These are phyloP conservation scores for Cladosporium halotolerans DNA, from an alignment of 2,329 filamentous ascomycete genomes.

Conservation along the genomic window DNA sequence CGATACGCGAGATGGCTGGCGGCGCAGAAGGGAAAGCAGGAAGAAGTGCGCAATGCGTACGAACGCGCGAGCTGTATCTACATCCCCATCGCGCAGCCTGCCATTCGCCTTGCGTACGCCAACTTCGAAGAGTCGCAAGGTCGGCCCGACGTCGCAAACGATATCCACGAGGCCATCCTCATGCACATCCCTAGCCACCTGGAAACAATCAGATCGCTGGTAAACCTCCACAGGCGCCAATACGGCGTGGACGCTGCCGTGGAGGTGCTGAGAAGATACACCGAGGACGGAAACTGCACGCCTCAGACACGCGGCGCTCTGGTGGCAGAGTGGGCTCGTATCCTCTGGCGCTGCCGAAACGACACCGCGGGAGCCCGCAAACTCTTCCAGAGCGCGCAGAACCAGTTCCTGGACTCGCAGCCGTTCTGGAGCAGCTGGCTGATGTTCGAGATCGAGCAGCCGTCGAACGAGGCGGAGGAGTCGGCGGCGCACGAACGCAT, in stretches of 20 bases:
- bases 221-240: conserved; percentile 78
- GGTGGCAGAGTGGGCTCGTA: conserved; percentile 78
- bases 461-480: conserved; percentile 60
- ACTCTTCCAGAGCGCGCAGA: conserved; percentile 74
- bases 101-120: conserved; percentile 82
- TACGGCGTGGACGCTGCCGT: conserved; percentile 78
- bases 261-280: conserved; percentile 71
- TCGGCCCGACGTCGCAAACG: conserved; percentile 69
- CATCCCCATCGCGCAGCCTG: conserved; percentile 78
- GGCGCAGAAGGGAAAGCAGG: conserved; percentile 70
- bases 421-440: conserved; percentile 89
- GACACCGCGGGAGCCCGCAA: conserved; percentile 68
- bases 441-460: conserved; percentile 80
- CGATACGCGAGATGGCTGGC: conserved; percentile 95
- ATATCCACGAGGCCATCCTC: conserved; percentile 78
- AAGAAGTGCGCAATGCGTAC: conserved; percentile 89
- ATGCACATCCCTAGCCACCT: conserved; percentile 71
- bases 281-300: conserved; percentile 66
- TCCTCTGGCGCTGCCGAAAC: conserved; percentile 84
- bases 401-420: conserved; percentile 77
- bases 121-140: conserved; percentile 87
- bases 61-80: conserved; percentile 78
- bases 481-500: conserved; percentile 64
- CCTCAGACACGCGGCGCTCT: conserved; percentile 78
- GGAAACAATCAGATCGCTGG: conserved; percentile 81